phyloP scores from a whole-genome alignment of 441 rosid species.

The Capsella rubella region DNA sequence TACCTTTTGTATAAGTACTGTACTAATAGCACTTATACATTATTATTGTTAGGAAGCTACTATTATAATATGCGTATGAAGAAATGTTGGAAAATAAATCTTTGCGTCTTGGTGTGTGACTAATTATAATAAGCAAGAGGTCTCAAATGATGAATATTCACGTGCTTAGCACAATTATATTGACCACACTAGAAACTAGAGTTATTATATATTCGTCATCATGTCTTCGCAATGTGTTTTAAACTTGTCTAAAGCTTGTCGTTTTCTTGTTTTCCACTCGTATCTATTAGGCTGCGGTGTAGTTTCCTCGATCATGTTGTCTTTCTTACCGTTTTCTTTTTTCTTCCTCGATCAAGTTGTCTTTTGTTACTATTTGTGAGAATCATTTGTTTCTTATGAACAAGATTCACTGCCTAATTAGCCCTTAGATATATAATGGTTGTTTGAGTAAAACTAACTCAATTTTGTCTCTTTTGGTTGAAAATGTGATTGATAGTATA shows the following conservation, averaged over 20 bases:
- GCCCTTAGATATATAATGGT: background rate
- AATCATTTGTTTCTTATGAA: background rate
- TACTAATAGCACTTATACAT: background rate
- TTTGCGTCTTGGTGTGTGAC: slow-evolving; percentile 24
- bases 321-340: background rate
- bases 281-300: background rate
- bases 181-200: slow-evolving; percentile 37
- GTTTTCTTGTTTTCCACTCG: slow-evolving; percentile 21
- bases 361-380: background rate
- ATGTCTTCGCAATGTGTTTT: slow-evolving; percentile 38
- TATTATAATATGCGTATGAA: slow-evolving; percentile 9
- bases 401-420: background rate
- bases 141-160: slow-evolving; percentile 41
- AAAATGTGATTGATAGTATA: no score
- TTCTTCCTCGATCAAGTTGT: background rate
- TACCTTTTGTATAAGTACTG: background rate
- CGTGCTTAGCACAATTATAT: slow-evolving; percentile 39
- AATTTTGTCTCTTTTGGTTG: no score
- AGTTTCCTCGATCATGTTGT: background rate
- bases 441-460: background rate
- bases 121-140: slow-evolving; percentile 24
- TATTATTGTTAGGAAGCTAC: slow-evolving; percentile 9
- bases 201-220: slow-evolving; percentile 32
- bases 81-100: background rate
- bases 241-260: slow-evolving; percentile 43